Conservation (phyloP, 1,284 basidiomycete genomes). For the Rhodotorula sp. region DNA sequence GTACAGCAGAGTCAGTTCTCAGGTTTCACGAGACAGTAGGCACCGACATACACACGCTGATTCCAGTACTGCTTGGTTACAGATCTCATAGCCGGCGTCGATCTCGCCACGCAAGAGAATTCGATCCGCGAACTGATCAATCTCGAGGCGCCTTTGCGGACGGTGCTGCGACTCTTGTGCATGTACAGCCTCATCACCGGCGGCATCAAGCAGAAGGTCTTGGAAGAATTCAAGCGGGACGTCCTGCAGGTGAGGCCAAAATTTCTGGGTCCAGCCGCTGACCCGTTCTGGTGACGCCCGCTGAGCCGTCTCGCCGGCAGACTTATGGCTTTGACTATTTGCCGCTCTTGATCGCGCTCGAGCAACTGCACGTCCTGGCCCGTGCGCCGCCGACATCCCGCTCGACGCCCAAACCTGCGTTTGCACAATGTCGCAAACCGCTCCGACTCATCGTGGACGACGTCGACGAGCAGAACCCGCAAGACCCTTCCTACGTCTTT, state of each 20-base stretch:
- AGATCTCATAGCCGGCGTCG: slow-evolving; percentile 90
- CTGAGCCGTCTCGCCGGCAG: slow-evolving; percentile 51
- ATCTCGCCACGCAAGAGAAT: slow-evolving; percentile 69
- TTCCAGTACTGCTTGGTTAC: slow-evolving; percentile 1
- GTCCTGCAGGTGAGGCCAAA: slow-evolving; percentile 69
- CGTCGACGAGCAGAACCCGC: slow-evolving; percentile 64
- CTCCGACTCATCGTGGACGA: slow-evolving; percentile 93
- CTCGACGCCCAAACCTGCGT: slow-evolving; percentile 55
- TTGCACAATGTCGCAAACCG: slow-evolving; percentile 70
- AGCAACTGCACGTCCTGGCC: slow-evolving; percentile 64
- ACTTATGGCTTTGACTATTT: slow-evolving; percentile 89
- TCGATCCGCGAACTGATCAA: slow-evolving; percentile 84
- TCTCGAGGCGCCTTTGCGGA: slow-evolving; percentile 74
- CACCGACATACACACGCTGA: background rate
- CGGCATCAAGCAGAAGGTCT: slow-evolving; percentile 79
- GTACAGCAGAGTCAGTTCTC: slow-evolving; percentile 81
- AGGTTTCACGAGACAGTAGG: background rate
- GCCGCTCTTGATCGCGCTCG: slow-evolving; percentile 77
- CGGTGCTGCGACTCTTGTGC: slow-evolving; percentile 76
- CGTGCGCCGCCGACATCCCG: slow-evolving; percentile 49
- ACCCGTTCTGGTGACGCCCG: background rate
- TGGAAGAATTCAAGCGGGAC: slow-evolving; percentile 88
- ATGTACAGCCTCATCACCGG: slow-evolving; percentile 78
- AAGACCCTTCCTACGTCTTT: slow-evolving; percentile 93
- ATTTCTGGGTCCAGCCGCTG: no score